Evolutionary conservation across 2,329 filamentous ascomycete genomes (phyloP), one percentile per base, ranked within the genome.

Genomic region (Lecanicillium sp.): DNA sequence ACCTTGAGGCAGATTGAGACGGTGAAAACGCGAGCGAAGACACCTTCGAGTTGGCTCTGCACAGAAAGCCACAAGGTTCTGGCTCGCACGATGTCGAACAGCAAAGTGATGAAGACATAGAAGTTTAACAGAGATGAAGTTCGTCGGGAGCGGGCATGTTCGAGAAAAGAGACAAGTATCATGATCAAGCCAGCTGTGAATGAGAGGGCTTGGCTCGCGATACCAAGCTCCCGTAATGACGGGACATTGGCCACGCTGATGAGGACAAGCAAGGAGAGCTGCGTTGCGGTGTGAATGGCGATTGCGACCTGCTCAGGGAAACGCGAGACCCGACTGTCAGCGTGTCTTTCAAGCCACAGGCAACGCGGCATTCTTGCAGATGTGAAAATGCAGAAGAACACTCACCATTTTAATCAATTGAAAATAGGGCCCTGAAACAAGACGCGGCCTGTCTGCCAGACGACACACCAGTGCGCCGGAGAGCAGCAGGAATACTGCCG

Each of bases 61-160:
- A 35, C 48, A 48, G 32, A 51, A 43, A 71, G 52, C 56, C 63
- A 71, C 3, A 64, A 43, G 0, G 68, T 71, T 8, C 70, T 55
- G 0, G 54, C 51, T 41, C 64, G 63, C 0, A 58, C 57, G 3
- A 59, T 48, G 28, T 73, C 70, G 17, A 71, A 56, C 2, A 73
- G 46, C 0, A 67, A 45, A 2, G 64, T 64, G 3, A 70, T 28
- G 9, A 63, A 44, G 4, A 73, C 43, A 35, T 64, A 73, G 9
- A 49, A 43, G 13, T 50, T 59, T 11, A 73, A 48, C 3, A 73
- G 37, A 0, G 63, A 50, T 0, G 68, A 73, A 0, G 68, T 67
- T 1, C 64, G 53, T 0, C 52, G 53, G 2, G 62, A 53, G 12
- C 45, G 60, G 35, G 46, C 44, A 43, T 68, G 64, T 38, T 68